phyloP scores from a whole-genome alignment of 441 rosid species.

The Pelargonium australe region DNA sequence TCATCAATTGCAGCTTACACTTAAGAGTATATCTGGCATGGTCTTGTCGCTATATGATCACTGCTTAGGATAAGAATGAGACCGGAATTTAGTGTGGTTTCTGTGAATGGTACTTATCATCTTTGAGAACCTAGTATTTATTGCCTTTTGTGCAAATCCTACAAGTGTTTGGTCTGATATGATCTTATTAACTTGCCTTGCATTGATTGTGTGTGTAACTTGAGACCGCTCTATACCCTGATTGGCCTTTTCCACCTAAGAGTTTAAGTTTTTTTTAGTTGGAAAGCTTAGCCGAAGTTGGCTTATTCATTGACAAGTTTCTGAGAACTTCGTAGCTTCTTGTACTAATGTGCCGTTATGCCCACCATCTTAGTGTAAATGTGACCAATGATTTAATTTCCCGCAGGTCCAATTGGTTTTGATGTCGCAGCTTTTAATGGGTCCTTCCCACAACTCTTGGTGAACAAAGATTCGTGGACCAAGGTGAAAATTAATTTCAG shows the following conservation, averaged over 20 bases:
- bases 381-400: neutral
- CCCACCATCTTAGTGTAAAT: neutral
- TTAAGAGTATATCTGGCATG: neutral
- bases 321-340: neutral
- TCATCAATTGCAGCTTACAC: neutral
- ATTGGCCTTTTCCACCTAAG: neutral
- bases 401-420: conserved; percentile 28
- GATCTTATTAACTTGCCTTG: neutral
- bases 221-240: neutral
- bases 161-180: neutral
- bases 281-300: too few species aligned
- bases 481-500: conserved; percentile 14
- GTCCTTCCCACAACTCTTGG: conserved; percentile 13
- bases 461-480: conserved; percentile 21
- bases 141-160: neutral
- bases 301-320: neutral
- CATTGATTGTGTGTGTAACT: neutral
- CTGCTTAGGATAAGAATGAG: neutral
- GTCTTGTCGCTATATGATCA: neutral
- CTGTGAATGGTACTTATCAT: neutral
- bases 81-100: neutral
- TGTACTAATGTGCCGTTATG: neutral
- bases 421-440: conserved; percentile 20
- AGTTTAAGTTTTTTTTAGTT: too few species aligned
- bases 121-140: neutral